Conservation (phyloP, 2,329 filamentous ascomycete species). For the Didymellaceae sp. region DNA sequence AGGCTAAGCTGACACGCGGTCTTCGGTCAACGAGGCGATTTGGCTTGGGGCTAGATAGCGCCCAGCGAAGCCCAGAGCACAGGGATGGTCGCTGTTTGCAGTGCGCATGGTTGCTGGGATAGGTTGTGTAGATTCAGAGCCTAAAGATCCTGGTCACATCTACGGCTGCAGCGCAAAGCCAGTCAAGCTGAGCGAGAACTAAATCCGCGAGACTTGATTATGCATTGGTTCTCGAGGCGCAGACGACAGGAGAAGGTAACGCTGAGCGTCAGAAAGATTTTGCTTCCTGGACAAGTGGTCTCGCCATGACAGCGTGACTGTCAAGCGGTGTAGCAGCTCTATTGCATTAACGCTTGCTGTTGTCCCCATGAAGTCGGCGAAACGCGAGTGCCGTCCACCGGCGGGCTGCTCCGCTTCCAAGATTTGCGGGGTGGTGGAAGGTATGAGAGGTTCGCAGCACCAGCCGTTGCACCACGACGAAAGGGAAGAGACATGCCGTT, state of each 20-base stretch:
- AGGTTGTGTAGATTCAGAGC: conserved; percentile 24
- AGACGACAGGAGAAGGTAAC: conserved; percentile 6
- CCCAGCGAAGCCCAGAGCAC: conserved; percentile 24
- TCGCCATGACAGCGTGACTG: conserved; percentile 15
- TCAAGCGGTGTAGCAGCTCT: conserved; percentile 8
- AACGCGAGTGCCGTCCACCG: conserved; percentile 33
- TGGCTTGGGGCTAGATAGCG: conserved; percentile 30
- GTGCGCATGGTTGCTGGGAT: conserved; percentile 27
- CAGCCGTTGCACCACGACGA: conserved; percentile 23
- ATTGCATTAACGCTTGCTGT: conserved; percentile 19
- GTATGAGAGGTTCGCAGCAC: conserved; percentile 13
- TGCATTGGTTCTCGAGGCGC: conserved; percentile 19
- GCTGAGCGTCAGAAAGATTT: neutral
- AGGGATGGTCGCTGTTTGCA: conserved; percentile 17
- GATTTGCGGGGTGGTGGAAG: conserved; percentile 22
- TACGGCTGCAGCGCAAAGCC: conserved; percentile 27
- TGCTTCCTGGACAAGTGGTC: conserved; percentile 1
- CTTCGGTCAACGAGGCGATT: conserved; percentile 23
- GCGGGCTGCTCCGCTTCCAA: conserved; percentile 13
- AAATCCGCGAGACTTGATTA: conserved; percentile 7
- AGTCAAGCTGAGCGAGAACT: conserved; percentile 15
- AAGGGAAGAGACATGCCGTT: conserved; percentile 5
- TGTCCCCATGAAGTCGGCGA: conserved; percentile 32
- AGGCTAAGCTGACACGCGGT: conserved; percentile 41
- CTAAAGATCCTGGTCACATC: conserved; percentile 17